phyloP scores from a whole-genome alignment of 2,329 filamentous ascomycete species.

The Cercospora berteroae region DNA sequence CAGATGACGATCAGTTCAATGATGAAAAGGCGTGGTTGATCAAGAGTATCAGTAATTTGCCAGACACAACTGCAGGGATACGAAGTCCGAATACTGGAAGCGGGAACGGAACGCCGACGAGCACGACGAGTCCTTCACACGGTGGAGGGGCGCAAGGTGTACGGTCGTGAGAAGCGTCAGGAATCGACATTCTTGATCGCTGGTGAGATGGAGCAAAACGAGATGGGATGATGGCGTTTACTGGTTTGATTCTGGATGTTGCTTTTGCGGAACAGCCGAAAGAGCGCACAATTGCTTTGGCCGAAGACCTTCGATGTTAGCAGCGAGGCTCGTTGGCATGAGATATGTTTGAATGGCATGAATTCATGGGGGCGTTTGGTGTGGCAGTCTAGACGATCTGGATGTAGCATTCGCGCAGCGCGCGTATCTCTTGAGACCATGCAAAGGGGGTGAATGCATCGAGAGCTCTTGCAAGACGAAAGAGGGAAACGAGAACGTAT shows the following conservation, averaged over 20 bases:
- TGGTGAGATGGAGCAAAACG: neutral
- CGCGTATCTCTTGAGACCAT: neutral
- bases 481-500: neutral
- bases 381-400: neutral
- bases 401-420: neutral
- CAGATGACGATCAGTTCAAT: slow-evolving; percentile 96
- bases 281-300: neutral
- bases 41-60: slow-evolving; percentile 68
- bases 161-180: neutral
- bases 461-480: neutral
- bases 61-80: slow-evolving; percentile 34
- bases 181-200: neutral
- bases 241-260: neutral
- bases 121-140: neutral
- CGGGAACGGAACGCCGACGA: neutral
- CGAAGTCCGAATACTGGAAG: slow-evolving; percentile 1
- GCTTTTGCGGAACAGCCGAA: neutral
- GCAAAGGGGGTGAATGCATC: neutral
- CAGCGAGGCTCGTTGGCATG: neutral
- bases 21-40: slow-evolving; percentile 97
- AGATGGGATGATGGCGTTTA: neutral
- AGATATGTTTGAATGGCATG: neutral
- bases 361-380: neutral
- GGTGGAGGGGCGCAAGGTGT: neutral
- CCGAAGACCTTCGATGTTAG: neutral